These are phyloP conservation scores for Carex sylvatica DNA, from an alignment of 202 grass and related monocot genomes.

Conservation along the genomic window DNA sequence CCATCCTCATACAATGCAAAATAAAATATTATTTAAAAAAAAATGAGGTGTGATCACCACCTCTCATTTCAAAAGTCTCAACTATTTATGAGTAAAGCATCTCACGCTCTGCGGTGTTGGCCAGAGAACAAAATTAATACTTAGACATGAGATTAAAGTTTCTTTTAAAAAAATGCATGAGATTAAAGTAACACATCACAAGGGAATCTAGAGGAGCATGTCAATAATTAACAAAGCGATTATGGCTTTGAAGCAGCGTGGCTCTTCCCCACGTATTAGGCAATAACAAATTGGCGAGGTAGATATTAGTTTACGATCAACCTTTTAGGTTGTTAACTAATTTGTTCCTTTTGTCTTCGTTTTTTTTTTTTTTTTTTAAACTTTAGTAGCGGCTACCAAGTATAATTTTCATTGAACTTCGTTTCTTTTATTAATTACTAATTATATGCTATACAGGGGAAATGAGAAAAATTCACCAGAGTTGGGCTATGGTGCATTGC, in stretches of 20 bases:
- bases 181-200: slow-evolving; percentile 2
- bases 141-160: slow-evolving; percentile 2
- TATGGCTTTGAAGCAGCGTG: neutral
- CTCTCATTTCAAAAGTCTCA: neutral
- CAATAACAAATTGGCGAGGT: slow-evolving; percentile 16
- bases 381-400: no score
- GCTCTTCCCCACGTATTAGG: slow-evolving; percentile 1
- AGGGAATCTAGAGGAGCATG: slow-evolving; percentile 16
- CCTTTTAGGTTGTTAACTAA: neutral
- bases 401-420: no score
- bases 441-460: neutral
- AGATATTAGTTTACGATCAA: neutral
- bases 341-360: neutral
- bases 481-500: no score
- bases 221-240: slow-evolving; percentile 1
- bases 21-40: neutral
- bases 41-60: neutral
- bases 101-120: neutral
- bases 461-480: no score
- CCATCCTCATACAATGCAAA: neutral
- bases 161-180: neutral
- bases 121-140: neutral
- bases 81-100: neutral
- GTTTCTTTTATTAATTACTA: slow-evolving; percentile 1
- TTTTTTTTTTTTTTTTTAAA: no score